These are phyloP conservation scores for Fusarium euwallaceae DNA, from an alignment of 2,329 filamentous ascomycete species.

Conservation along the genomic window DNA sequence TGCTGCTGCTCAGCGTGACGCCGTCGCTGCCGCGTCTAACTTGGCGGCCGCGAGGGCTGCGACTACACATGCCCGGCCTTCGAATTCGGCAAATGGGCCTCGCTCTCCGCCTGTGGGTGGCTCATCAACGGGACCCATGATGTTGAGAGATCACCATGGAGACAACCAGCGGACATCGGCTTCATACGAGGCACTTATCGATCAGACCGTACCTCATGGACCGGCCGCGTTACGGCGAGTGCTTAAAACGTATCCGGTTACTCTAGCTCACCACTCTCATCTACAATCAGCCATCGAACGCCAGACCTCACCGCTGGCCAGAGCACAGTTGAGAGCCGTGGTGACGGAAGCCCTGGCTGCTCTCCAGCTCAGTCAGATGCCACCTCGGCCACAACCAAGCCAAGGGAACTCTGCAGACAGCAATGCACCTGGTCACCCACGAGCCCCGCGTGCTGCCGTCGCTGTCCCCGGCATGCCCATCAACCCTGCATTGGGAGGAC, in stretches of 20 bases:
- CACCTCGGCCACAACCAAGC: slow-evolving; percentile 42
- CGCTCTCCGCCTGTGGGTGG: slow-evolving; percentile 23
- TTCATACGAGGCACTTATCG: slow-evolving; percentile 66
- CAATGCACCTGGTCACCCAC: slow-evolving; percentile 14
- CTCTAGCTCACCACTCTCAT: slow-evolving; percentile 62
- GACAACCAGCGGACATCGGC: slow-evolving; percentile 50
- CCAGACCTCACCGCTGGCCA: slow-evolving; percentile 61
- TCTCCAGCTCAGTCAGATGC: slow-evolving; percentile 60
- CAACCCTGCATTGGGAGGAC: slow-evolving; percentile 2
- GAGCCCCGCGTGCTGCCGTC: slow-evolving; percentile 11
- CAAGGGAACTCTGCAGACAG: slow-evolving; percentile 18
- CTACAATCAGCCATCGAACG: slow-evolving; percentile 66
- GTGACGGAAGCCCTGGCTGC: slow-evolving; percentile 62
- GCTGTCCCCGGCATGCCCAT: slow-evolving; percentile 13
- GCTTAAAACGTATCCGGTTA: slow-evolving; percentile 61
- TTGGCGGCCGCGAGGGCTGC: slow-evolving; percentile 25
- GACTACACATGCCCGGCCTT: slow-evolving; percentile 17
- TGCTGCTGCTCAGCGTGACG: slow-evolving; percentile 58
- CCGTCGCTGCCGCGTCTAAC: slow-evolving; percentile 28
- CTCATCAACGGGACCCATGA: slow-evolving; percentile 29
- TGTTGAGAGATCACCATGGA: slow-evolving; percentile 44
- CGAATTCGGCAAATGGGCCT: slow-evolving; percentile 13
- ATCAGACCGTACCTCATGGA: slow-evolving; percentile 65
- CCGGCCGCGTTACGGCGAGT: slow-evolving; percentile 60
- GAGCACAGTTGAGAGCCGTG: slow-evolving; percentile 64